Conservation (phyloP, 495 filamentous ascomycete species). For the Aspergillus campestris region DNA sequence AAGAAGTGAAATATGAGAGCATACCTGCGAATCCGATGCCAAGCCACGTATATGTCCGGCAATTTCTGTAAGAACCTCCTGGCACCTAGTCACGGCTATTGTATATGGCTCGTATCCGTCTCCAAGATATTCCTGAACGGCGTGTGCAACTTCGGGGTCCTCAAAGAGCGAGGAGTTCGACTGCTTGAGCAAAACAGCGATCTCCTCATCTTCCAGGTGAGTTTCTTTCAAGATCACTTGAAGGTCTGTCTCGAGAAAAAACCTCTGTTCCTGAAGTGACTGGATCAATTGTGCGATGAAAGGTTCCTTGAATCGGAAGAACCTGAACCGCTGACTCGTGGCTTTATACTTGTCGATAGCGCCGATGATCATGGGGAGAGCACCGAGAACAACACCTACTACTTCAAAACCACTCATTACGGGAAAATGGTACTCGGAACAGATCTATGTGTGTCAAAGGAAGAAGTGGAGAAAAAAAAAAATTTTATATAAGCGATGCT, state of each 20-base stretch:
- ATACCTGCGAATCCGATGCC: neutral
- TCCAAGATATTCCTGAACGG: conserved; percentile 3
- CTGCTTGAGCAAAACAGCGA: neutral
- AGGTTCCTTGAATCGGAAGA: neutral
- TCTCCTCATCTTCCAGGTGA: neutral
- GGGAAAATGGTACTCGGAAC: no score
- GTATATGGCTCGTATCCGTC: neutral
- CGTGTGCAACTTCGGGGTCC: neutral
- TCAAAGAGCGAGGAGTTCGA: neutral
- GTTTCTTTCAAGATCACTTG: neutral
- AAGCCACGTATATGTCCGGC: neutral
- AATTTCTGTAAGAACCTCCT: neutral
- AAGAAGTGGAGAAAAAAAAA: no score
- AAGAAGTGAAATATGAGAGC: neutral
- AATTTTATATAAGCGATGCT: no score
- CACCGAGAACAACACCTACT: conserved; percentile 32
- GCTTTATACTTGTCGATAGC: conserved; percentile 27
- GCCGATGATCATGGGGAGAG: conserved; percentile 31
- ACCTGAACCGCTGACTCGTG: neutral
- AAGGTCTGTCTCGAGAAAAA: neutral
- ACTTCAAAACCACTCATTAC: conserved; percentile 40
- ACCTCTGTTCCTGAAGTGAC: conserved; percentile 3
- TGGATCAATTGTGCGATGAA: conserved; percentile 1
- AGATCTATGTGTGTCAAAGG: no score
- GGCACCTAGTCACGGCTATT: neutral